Base-by-base conservation (phyloP, 2,329 filamentous ascomycete species). In the Sporothrix dimorphospora region DNA sequence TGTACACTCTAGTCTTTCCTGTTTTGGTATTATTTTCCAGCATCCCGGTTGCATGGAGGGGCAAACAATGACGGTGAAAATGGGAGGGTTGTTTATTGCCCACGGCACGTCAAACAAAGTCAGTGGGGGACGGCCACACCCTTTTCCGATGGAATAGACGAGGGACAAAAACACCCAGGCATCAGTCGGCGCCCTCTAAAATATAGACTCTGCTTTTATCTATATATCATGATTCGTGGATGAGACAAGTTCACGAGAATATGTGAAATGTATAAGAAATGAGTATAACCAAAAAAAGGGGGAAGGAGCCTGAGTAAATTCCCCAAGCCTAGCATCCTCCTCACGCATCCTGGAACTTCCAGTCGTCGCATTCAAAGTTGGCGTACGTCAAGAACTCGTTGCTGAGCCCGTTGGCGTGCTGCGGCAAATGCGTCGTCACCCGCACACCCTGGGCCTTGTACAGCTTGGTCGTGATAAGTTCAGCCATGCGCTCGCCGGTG, bases 301-400 rank as follows among this genome's bases (percentile, higher is more conserved):
- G 6, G 6, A 34, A 34, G 30, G 30, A 34, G 3, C 30, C 30
- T 34, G 30, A 3, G 30, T n/a, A 34, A 3, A 34, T 34, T 3
- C 6, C 30, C 30, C 30, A 34, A 34, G 30, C 30, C 30, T 34
- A 3, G n/a, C 3, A n/a, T 19, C n/a, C n/a, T 3, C 19, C 53
- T 9, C 1, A 38, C 49, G 38, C 53, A 7, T 65, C 24, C 30
- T 66, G 27, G 81, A 81, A 87, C 57, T 78, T 81, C 85, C 87
- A 88, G 4, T 79, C 80, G 7, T 81, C 81, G 76, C 89, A 88
- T 79, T 93, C 90, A 78, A 93, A 94, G 78, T 93, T 94, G 30
- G 92, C 88, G 78, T 93, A 95, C 80, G 91, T 94, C 78, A 88
- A 87, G 79, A 94, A 96, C 80, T 94, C 91, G 78, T 96, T 96